Base-by-base conservation (phyloP, 805 yeast species). In the Clavispora phyllophila region DNA sequence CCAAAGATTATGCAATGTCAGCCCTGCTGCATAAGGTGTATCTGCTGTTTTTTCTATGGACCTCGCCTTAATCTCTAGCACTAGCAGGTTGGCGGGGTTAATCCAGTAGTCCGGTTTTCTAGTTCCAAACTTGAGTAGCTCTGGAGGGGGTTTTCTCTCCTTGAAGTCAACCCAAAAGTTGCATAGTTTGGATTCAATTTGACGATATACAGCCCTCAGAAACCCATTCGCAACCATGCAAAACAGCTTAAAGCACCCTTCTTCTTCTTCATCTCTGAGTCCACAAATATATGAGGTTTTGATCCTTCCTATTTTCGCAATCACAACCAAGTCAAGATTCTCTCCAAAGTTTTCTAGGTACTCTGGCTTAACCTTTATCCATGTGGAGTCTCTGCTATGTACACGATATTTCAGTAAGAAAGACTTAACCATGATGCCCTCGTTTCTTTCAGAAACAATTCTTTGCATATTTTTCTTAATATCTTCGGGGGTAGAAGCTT, bases 361-460 rank as follows among this genome's bases (percentile, higher is more conserved):
- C 51, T 90, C 96, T 0, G 98, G 98, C 59, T 91, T 91, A 2
- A 91, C 76, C 56, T 91, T 91, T 13, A 88, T 68, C 96, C 97
- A 91, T n/a, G 72, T 63, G 14, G 74, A 76, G 34, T 73, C 71
- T 39, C 88, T 65, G 26, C 73, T 75, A n/a, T 79, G 87, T 13
- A 85, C 71, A 3, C 63, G 57, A 58, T 91, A 91, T 13, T 58
- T 63, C 2, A 84, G 72, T 10, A 65, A 60, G 1, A 80, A 75
- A 48, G 80, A 74, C 57, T 91, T 91, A 31, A 91, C 62, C 42
- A 91, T 78, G 8, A 91, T 65, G 0, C 99, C 99, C 60, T 91
- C 99, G 17, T 87, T 76, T 39, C 84, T 74, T 29, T 67, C 67
- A 3, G 70, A 69, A 2, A 90, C 78, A 1, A 86, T 87, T 25